Conservation (phyloP, 495 filamentous ascomycete genomes). For the Penicillium verhagenii region DNA sequence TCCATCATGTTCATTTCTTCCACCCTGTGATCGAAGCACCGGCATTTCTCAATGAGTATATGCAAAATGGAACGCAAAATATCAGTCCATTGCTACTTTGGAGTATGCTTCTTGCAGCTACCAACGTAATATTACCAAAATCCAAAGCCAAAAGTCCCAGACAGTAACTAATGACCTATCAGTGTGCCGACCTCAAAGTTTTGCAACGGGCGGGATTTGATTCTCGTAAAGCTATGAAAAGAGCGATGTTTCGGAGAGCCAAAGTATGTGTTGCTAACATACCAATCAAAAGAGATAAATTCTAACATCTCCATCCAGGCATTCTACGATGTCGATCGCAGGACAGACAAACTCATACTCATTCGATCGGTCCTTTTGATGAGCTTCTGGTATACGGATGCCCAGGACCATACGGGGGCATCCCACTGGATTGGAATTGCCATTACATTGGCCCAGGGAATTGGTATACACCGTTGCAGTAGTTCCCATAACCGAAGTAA, state of each 20-base stretch:
- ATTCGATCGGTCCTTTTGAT: conserved; percentile 4
- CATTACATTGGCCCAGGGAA: conserved; percentile 1
- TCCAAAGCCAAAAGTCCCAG: too few relatives aligned
- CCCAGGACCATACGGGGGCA: conserved; percentile 3
- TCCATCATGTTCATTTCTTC: conserved; percentile 6
- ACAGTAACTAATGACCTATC: background rate
- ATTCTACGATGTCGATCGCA: conserved; percentile 4
- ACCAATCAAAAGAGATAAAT: background rate
- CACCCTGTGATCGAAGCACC: conserved; percentile 1
- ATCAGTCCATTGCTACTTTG: conserved; percentile 1
- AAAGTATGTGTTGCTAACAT: background rate
- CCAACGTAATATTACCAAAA: background rate
- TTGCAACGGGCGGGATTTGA: conserved; percentile 2
- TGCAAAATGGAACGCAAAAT: background rate
- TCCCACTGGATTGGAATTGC: conserved; percentile 7
- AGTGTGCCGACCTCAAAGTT: background rate
- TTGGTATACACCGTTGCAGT: background rate
- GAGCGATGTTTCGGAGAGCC: conserved; percentile 1
- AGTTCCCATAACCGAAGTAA: background rate
- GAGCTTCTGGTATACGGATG: conserved; percentile 6
- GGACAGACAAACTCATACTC: conserved; percentile 1
- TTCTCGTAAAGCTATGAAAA: conserved; percentile 3
- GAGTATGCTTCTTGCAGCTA: conserved; percentile 5
- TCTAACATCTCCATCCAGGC: background rate
- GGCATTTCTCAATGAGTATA: background rate